Base-by-base conservation (phyloP, 1,284 basidiomycete species). In the Puccinia triticina region DNA sequence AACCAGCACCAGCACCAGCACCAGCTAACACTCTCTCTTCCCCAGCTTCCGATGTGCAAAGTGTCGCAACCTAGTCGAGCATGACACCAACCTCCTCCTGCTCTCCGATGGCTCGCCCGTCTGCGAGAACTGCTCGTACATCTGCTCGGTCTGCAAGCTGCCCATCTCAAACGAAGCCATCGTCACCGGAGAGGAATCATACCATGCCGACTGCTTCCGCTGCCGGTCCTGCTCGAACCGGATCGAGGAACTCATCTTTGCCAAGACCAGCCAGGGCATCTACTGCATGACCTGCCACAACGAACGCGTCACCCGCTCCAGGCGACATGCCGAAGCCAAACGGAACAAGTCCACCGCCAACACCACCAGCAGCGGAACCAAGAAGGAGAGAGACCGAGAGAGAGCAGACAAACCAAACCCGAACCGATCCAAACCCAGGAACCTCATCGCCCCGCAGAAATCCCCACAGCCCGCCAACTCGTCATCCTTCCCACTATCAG, bases 211-310 rank as follows among this genome's bases (percentile, higher is more conserved):
- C 85, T 99, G 96, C 89, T 99, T 99, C 90, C 96, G 95, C 85
- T 99, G 96, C 89, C 93, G 95, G 85, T 93, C 95, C 55, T 99
- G 96, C 89, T 92, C 92, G 86, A 92, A 93, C 86, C 91, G 94
- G 83, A 99, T 99, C 85, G 96, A 98, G 88, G 96, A 99, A 87
- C 91, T 99, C 77, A 94, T 98, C 82, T 99, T 98, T 85, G 97
- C 96, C 80, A 99, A 98, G 89, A 99, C 97, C 0, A 94, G 92
- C 84, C 94, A 98, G 86, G 96, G 97, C 73, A 98, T 99, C 84
- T 99, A 99, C 88, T 99, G 96, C 87, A 98, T 98, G 96, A 72
- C 92, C 77, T 99, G 96, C 86, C 97, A 99, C 87, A 97, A 96
- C 88, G 94, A 98, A 83, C 92, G 97, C 81, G 96, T 98, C 86